A percentile compares a stretch with the other conserved stretches of the same genome.
These are phyloP conservation scores for Arxiozyma slooffiae DNA, from an alignment of 1,139 yeast genomes.

Conservation along the genomic window DNA sequence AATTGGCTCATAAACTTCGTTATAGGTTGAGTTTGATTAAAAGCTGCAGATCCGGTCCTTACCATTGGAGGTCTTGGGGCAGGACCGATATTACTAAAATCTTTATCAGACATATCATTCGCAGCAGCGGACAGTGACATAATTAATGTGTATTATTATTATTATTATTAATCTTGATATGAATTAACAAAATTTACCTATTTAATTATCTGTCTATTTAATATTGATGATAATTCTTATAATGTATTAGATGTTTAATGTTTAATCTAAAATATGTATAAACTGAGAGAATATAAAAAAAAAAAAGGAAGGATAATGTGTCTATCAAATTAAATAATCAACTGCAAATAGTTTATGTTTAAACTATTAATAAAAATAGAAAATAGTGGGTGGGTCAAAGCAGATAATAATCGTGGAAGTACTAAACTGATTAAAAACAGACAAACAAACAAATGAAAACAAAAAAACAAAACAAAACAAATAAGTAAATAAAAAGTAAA, in stretches of 20 bases:
- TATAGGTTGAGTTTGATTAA: constrained; percentile 29
- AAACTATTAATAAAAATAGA: background rate
- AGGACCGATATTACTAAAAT: constrained; percentile 37
- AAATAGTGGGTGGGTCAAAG: background rate
- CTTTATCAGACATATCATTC: constrained; percentile 33
- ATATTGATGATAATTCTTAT: no score
- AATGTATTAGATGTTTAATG: background rate
- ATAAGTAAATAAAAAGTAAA: no score
- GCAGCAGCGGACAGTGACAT: constrained; percentile 39
- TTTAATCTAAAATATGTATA: no score
- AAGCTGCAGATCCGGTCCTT: constrained; percentile 14
- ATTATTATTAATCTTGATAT: background rate
- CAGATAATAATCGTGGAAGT: background rate
- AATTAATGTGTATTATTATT: background rate
- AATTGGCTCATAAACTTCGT: constrained; percentile 19
- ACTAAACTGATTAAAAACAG: background rate
- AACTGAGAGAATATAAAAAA: background rate
- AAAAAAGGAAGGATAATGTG: no score
- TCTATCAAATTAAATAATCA: background rate
- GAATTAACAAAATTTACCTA: no score
- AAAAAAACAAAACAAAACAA: no score
- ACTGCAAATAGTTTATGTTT: background rate
- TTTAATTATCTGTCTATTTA: no score
- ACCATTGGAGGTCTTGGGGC: constrained; percentile 36
- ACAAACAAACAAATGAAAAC: no score